Evolutionary conservation across 2,329 filamentous ascomycete species (phyloP).

Genomic region (Xylariaceae sp.): DNA sequence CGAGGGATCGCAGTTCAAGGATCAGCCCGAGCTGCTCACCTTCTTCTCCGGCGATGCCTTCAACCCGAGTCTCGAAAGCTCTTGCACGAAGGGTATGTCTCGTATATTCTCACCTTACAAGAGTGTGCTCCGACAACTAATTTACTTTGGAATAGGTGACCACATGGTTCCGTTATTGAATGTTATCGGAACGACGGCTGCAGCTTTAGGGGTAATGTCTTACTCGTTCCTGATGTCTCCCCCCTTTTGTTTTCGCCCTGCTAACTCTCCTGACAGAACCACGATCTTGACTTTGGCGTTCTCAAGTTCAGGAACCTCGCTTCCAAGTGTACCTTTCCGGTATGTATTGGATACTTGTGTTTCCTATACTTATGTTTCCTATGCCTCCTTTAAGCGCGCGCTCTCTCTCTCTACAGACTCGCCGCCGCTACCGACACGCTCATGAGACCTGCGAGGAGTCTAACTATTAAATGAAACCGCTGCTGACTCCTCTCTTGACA

Average conservation of each 20-base stretch:
- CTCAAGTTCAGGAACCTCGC: conserved; percentile 70
- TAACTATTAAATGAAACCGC: neutral
- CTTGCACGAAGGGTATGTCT: conserved; percentile 70
- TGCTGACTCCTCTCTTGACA: neutral
- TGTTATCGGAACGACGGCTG: conserved; percentile 66
- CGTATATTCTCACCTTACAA: neutral
- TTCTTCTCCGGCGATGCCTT: conserved; percentile 91
- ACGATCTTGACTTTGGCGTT: conserved; percentile 89
- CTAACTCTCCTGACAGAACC: conserved; percentile 53
- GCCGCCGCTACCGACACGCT: neutral
- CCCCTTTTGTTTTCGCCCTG: conserved; percentile 5
- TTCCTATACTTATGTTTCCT: neutral
- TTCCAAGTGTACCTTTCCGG: conserved; percentile 69
- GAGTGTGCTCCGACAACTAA: neutral
- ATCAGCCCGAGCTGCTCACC: conserved; percentile 62
- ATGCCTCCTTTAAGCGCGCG: too few relatives aligned
- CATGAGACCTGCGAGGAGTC: neutral
- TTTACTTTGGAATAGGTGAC: conserved; percentile 41
- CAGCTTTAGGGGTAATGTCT: conserved; percentile 67
- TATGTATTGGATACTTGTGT: neutral
- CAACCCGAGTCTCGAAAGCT: conserved; percentile 84
- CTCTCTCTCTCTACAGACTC: too few relatives aligned
- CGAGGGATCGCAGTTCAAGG: conserved; percentile 51
- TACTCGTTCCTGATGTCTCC: neutral
- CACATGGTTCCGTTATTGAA: conserved; percentile 90